These are phyloP conservation scores for Dothistroma septosporum DNA, from an alignment of 2,329 filamentous ascomycete genomes.

Conservation along the genomic window DNA sequence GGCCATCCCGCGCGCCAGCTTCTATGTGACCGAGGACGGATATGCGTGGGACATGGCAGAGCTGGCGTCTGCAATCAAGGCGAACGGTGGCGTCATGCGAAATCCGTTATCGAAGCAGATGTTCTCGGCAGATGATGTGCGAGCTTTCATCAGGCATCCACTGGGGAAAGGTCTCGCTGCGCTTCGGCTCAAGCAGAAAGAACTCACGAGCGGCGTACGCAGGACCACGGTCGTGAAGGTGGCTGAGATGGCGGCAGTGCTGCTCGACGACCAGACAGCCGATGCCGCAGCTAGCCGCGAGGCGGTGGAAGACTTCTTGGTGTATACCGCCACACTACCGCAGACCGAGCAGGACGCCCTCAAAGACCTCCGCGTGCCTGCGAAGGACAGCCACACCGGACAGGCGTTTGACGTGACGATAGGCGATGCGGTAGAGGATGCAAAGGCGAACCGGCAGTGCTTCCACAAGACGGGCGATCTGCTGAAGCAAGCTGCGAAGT, in stretches of 20 bases:
- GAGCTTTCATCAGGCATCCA: constrained; percentile 7
- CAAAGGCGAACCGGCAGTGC: constrained; percentile 12
- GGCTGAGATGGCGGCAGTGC: constrained; percentile 4
- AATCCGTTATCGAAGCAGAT: constrained; percentile 10
- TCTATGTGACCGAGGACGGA: constrained; percentile 8
- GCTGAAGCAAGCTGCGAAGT: constrained; percentile 5
- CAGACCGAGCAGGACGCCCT: constrained; percentile 6
- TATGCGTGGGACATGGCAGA: constrained; percentile 13
- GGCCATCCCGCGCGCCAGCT: not conserved
- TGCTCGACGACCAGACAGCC: constrained; percentile 7
- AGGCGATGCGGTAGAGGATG: constrained; percentile 5
- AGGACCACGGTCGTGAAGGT: constrained; percentile 4
- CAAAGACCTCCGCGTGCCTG: constrained; percentile 6
- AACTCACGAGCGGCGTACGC: constrained; percentile 7
- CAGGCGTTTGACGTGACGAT: constrained; percentile 8
- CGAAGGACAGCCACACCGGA: constrained; percentile 9
- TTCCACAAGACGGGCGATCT: constrained; percentile 12
- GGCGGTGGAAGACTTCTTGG: constrained; percentile 7
- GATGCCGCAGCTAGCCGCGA: constrained; percentile 3
- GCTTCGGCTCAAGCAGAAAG: constrained; percentile 4
- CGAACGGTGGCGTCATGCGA: constrained; percentile 9
- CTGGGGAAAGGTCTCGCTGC: not conserved
- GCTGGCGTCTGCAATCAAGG: constrained; percentile 6
- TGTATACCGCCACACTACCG: constrained; percentile 5
- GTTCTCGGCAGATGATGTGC: constrained; percentile 6